These are phyloP conservation scores for Dictyostelium intermedium DNA, from an alignment of 78 protist species.

Conservation along the genomic window DNA sequence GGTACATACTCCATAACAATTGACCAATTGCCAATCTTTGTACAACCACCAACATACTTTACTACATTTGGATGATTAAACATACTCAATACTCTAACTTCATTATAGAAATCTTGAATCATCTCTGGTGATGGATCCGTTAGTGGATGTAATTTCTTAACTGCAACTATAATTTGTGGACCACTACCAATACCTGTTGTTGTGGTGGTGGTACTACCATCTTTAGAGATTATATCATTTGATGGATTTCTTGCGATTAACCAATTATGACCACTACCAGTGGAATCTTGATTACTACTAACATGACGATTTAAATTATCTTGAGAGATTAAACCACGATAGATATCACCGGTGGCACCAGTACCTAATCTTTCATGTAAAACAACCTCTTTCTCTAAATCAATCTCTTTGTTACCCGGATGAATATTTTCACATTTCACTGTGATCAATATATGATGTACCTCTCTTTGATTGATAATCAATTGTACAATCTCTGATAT, in stretches of 20 bases:
- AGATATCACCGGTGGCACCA: constrained; percentile 77
- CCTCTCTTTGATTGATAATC: constrained; percentile 37
- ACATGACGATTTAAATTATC: constrained; percentile 43
- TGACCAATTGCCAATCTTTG: constrained; percentile 43
- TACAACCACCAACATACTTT: constrained; percentile 72
- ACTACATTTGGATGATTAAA: constrained; percentile 76
- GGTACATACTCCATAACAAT: constrained; percentile 75
- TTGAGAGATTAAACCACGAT: constrained; percentile 14
- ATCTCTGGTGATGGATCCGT: constrained; percentile 59
- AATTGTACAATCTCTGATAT: constrained; percentile 32
- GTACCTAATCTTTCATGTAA: constrained; percentile 22
- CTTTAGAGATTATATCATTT: neutral
- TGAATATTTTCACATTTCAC: constrained; percentile 48
- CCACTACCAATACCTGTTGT: neutral
- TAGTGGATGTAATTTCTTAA: constrained; percentile 45
- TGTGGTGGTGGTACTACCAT: too few species aligned
- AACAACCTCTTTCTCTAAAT: constrained; percentile 20
- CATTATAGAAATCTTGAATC: constrained; percentile 62
- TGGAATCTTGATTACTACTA: neutral
- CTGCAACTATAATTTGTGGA: constrained; percentile 42
- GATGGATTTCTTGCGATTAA: neutral
- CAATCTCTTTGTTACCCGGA: constrained; percentile 71
- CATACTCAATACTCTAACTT: constrained; percentile 37
- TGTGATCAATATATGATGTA: constrained; percentile 31
- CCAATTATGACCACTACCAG: neutral